Conservation (phyloP, 2,329 filamentous ascomycete species). For the Claviceps fusiformis region DNA sequence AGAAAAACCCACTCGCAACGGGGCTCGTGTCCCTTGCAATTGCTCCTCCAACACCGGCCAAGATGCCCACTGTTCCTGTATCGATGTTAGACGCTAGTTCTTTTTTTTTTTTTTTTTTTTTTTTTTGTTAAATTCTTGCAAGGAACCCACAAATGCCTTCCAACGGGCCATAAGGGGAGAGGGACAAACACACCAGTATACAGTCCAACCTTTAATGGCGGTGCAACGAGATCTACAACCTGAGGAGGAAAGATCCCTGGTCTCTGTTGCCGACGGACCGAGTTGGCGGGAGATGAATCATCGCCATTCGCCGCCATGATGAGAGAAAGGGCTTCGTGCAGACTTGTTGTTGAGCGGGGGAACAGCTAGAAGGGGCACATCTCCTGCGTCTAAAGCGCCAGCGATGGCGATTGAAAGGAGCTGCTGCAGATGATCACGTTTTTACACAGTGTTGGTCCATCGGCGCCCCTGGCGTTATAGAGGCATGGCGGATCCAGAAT, state of each 20-base stretch:
- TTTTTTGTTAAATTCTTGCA: neutral
- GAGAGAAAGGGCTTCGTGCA: neutral
- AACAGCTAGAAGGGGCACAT: neutral
- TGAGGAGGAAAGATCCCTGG: conserved; percentile 29
- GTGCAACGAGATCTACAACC: conserved; percentile 30
- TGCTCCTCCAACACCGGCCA: conserved; percentile 56
- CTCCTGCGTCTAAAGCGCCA: neutral
- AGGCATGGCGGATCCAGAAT: neutral
- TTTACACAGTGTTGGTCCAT: neutral
- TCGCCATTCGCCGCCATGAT: conserved; percentile 8
- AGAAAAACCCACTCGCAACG: conserved; percentile 55
- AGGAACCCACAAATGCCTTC: neutral
- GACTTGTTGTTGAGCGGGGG: neutral
- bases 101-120: too few relatives aligned
- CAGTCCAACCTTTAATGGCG: conserved; percentile 46
- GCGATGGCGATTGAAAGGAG: neutral
- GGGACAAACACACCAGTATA: conserved; percentile 38
- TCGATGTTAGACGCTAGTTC: neutral
- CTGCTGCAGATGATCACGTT: neutral
- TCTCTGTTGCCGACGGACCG: conserved; percentile 13
- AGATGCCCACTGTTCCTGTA: conserved; percentile 44
- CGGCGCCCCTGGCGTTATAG: neutral
- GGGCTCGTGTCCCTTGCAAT: conserved; percentile 56
- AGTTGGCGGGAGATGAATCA: conserved; percentile 9
- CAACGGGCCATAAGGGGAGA: neutral